Evolutionary conservation across 345 rosid genomes (phyloP), one percentile per base, ranked within the genome.

Genomic region (Melastoma malabathricum): DNA sequence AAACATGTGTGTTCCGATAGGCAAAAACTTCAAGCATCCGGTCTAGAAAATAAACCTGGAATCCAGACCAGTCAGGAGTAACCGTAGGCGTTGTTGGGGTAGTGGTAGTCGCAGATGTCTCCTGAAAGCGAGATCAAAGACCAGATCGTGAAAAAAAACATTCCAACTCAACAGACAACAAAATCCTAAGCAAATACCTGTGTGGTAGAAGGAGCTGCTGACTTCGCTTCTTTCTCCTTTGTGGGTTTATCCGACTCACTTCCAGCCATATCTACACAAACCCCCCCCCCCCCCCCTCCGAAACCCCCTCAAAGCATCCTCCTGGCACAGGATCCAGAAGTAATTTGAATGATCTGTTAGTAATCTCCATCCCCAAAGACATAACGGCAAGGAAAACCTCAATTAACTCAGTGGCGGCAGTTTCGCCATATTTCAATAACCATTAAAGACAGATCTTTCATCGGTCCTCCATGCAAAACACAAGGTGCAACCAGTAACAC

Each of bases 51-150:
- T 50, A 34, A 57, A 92, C 98, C 97, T 92, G 98, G 74, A 87
- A 92, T 44, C 97, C 89, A 8, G 97, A 65, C 98, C 98, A 92
- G 47, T 92, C 98, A 15, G 93, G 80, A 69, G 82, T 82, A 48
- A 84, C 84, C 9, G 72, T 44, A 34, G 41, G 12, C 12, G 41
- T 22, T 4, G 51, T 75, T 81, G 41, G 87, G 41, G 87, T 63
- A 67, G 68, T 66, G 47, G 82, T 57, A 22, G 83, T 74, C 0
- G 80, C 66, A 4, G 86, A 64, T 47, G 74, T 93, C 66, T 87
- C 98, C 97, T 87, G 74, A 61, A 59, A 31, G 16, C 27, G 16
- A n/a, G 18, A 31, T 19, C 20, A 31, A 31, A 29, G 22, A 20
- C 2, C 1, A 51, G 27, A 31, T 27, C 3, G 20, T 20, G 48